These are phyloP conservation scores for Oryza australiensis DNA, from an alignment of 176 grass and related monocot genomes.

Conservation along the genomic window DNA sequence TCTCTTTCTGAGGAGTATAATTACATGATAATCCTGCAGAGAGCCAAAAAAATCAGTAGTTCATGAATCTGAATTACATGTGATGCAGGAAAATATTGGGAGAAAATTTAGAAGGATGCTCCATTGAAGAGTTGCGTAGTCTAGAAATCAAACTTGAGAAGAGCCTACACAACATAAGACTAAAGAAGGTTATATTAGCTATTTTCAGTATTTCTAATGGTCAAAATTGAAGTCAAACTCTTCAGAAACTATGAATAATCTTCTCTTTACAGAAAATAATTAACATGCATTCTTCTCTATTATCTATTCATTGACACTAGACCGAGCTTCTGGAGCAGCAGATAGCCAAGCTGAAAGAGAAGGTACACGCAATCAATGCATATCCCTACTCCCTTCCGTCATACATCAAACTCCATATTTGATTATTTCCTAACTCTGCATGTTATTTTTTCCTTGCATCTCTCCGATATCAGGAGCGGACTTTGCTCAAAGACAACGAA, in stretches of 20 bases:
- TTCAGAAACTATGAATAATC: neutral
- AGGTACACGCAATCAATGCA: conserved; percentile 46
- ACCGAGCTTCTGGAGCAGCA: conserved; percentile 56
- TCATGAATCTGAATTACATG: conserved; percentile 4
- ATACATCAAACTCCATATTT: neutral
- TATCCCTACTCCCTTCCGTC: neutral
- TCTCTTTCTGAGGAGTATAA: neutral
- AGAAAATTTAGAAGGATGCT: conserved; percentile 58
- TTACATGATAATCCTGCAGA: neutral
- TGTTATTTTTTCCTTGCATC: neutral
- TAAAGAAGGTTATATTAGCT: conserved; percentile 47
- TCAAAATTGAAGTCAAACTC: neutral
- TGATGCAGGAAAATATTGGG: conserved; percentile 56
- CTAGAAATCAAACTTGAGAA: conserved; percentile 53
- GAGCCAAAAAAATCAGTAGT: conserved; percentile 1
- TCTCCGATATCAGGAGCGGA: conserved; percentile 46
- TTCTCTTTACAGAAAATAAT: conserved; percentile 7
- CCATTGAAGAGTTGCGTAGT: conserved; percentile 50
- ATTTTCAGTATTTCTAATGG: neutral
- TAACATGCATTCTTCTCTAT: conserved; percentile 25
- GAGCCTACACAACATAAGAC: conserved; percentile 48
- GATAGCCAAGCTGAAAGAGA: conserved; percentile 58
- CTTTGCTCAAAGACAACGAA: conserved; percentile 48
- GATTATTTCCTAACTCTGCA: neutral
- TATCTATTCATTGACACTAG: conserved; percentile 32